Conservation (phyloP, 73 alveolate genomes). For the Effrenium voratum region DNA sequence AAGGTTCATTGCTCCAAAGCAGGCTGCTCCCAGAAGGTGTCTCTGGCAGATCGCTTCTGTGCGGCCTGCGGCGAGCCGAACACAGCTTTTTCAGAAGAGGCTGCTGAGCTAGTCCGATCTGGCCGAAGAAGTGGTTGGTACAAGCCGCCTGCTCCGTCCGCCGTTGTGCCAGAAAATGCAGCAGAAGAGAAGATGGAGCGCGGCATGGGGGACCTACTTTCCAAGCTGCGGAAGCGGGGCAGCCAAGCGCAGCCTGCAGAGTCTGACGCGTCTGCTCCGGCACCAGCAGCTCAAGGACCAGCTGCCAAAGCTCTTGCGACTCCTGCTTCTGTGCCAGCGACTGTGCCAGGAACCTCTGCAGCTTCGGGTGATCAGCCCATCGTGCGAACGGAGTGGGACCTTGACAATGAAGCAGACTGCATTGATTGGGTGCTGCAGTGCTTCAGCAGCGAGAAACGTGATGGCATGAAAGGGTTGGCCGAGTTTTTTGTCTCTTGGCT, state of each 20-base stretch:
- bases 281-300: no score
- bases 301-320: no score
- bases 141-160: neutral
- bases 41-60: constrained; percentile 20
- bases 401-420: neutral
- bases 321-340: no score
- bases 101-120: neutral
- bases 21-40: neutral
- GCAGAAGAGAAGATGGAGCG: neutral
- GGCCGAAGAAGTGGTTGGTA: constrained; percentile 13
- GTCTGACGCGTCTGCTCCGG: neutral
- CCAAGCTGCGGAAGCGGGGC: neutral
- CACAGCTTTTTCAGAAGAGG: neutral
- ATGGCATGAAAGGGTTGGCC: neutral
- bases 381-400: neutral
- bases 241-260: neutral
- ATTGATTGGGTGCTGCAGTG: neutral
- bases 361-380: neutral
- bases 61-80: neutral
- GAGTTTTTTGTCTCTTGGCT: neutral
- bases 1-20: neutral
- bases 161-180: neutral
- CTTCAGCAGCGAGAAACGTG: neutral
- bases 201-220: constrained; percentile 33
- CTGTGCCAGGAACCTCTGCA: no score